Base-by-base conservation (phyloP, 176 grass and related monocot species). In the Eragrostis nindensis region DNA sequence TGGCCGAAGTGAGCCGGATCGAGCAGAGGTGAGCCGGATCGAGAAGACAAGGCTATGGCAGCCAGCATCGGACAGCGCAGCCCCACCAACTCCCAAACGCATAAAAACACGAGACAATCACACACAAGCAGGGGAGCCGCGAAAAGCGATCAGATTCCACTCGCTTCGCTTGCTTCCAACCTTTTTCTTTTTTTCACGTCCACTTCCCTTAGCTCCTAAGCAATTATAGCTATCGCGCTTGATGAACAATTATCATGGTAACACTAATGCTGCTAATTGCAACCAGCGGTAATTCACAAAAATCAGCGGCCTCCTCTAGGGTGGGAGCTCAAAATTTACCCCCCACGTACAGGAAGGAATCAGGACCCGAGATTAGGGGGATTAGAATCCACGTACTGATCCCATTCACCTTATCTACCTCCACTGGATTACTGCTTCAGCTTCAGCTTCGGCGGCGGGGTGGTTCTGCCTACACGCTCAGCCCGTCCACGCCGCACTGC, bases 401-500 rank as follows among this genome's bases (percentile, higher is more conserved):
- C 70, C 50, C 66, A 82, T 85, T 59, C 67, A 85, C 61, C 27
- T 57, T 60, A 71, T 78, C 83, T 67, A 63, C 75, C 82, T 54
- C 78, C 65, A 78, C 66, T 73, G 81, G 79, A 90, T 66, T 73
- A 68, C 68, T 73, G 71, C 66, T 72, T 67, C 71, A 50, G 55
- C 71, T 82, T 65, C 63, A 15, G 45, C 48, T 70, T 27, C 62
- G 78, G 9, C 44, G 32, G 48, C 27, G 45, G 78, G 43, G 41
- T 73, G 40, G 32, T 36, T 62, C 59, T 81, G 26, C 68, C 87
- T 90, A 97, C 70, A 98, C 85, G 66, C 93, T 95, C 26, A 98
- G 70, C 57, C 95, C 92, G 77, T 98, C 95, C 27, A 98, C 95
- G 64, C 95, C 92, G 61, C 95, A 98, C 60, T 95, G 95, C 88